These are phyloP conservation scores for Hyphopichia burtonii DNA, from an alignment of 1,139 yeast species.

Conservation along the genomic window DNA sequence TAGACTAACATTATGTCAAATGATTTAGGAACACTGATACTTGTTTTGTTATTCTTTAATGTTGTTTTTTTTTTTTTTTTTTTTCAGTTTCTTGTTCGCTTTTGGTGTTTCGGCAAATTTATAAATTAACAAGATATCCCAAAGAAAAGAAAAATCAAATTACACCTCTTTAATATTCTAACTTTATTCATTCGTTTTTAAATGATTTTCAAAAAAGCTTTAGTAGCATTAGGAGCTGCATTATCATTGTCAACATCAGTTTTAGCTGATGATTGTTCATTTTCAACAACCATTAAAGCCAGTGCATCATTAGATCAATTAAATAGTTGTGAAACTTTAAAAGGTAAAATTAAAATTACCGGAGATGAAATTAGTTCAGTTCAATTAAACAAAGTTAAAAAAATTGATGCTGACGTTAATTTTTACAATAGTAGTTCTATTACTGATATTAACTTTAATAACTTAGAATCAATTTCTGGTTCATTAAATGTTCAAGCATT, in stretches of 20 bases:
- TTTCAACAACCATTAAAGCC: constrained; percentile 41
- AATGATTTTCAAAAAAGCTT: constrained; percentile 2
- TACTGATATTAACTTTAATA: constrained; percentile 31
- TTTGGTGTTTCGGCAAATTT: not conserved
- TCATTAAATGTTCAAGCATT: constrained; percentile 35
- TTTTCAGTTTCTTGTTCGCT: not conserved
- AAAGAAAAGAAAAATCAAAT: not conserved
- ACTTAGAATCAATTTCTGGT: constrained; percentile 36
- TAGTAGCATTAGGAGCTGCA: constrained; percentile 13
- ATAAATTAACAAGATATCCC: not conserved
- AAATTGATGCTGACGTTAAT: constrained; percentile 33
- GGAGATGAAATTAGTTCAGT: constrained; percentile 37
- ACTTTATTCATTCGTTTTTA: not conserved
- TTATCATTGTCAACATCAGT: constrained; percentile 15
- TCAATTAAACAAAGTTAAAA: constrained; percentile 34
- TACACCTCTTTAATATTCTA: not conserved
- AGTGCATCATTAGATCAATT: constrained; percentile 35
- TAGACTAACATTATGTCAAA: not conserved
- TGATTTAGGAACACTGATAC: not conserved
- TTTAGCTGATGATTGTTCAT: constrained; percentile 25
- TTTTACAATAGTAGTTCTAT: constrained; percentile 44
- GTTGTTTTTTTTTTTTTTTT: not conserved
- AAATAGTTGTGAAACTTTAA: constrained; percentile 42
- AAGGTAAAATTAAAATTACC: constrained; percentile 38
- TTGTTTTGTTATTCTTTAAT: not conserved